Evolutionary conservation across 441 rosid genomes (phyloP).

Genomic region (Syzygium syzygioides): DNA sequence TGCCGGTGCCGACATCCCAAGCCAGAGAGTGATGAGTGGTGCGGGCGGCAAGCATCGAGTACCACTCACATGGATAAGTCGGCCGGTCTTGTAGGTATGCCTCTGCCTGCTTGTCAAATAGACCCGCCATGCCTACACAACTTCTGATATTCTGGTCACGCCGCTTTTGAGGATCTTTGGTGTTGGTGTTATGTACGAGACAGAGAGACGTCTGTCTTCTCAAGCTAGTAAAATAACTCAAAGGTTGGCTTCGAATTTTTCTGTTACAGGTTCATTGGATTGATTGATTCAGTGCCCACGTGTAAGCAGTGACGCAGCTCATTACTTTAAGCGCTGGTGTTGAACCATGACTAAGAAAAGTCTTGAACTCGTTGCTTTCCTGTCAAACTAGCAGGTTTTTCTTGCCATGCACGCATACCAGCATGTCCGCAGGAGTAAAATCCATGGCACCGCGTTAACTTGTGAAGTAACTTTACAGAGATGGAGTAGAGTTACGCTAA

Average conservation of each 20-base stretch:
- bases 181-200: neutral
- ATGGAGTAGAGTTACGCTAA: neutral
- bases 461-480: neutral
- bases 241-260: neutral
- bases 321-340: neutral
- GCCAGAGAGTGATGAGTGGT: conserved; percentile 38
- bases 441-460: neutral
- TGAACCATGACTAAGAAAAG: neutral
- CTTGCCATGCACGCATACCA: neutral
- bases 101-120: conserved; percentile 47
- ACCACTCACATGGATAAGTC: conserved; percentile 46
- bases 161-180: neutral
- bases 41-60: conserved; percentile 37
- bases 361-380: neutral
- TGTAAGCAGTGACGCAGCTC: neutral
- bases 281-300: neutral
- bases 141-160: neutral
- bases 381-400: neutral
- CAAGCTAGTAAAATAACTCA: neutral
- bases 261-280: neutral
- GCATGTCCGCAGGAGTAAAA: neutral
- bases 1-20: conserved; percentile 63
- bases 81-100: conserved; percentile 44
- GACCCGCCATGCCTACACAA: conserved; percentile 26
- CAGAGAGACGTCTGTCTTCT: neutral